Evolutionary conservation across 2,329 filamentous ascomycete species (phyloP).

Genomic region (Pseudonectria foliicola): DNA sequence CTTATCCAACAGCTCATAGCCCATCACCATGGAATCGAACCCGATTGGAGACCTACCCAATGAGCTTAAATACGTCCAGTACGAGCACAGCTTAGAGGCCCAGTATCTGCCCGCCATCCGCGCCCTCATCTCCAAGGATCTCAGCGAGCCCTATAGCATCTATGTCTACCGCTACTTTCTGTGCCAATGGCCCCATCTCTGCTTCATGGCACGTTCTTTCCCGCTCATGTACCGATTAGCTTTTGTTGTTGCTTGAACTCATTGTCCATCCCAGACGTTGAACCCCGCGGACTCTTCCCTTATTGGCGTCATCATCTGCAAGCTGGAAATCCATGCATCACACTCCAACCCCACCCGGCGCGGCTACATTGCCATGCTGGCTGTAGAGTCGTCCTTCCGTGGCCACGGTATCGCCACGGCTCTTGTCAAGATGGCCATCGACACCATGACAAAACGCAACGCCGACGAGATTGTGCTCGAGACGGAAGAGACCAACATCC

Average conservation of each 20-base stretch:
- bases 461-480: conserved; percentile 95
- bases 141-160: conserved; percentile 98
- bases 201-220: conserved; percentile 66
- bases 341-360: conserved; percentile 68
- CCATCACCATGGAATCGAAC: conserved; percentile 27
- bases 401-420: conserved; percentile 82
- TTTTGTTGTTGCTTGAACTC: conserved; percentile 6
- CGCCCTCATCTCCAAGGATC: conserved; percentile 86
- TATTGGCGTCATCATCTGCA: conserved; percentile 88
- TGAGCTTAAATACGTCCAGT: conserved; percentile 53
- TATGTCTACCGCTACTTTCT: conserved; percentile 98
- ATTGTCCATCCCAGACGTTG: conserved; percentile 39
- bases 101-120: conserved; percentile 78
- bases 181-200: conserved; percentile 96
- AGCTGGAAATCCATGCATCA: conserved; percentile 82
- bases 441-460: conserved; percentile 75
- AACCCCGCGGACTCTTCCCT: conserved; percentile 56
- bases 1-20: conserved; percentile 3
- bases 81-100: conserved; percentile 53
- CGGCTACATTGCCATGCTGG: conserved; percentile 98
- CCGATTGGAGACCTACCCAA: conserved; percentile 30
- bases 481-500: conserved; percentile 86
- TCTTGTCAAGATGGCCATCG: conserved; percentile 83
- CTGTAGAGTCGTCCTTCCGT: conserved; percentile 73
- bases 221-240: conserved; percentile 1